Evolutionary conservation across 257 asterid genomes (phyloP), one percentile per base, ranked within the genome.

Genomic region (Avicennia marina): DNA sequence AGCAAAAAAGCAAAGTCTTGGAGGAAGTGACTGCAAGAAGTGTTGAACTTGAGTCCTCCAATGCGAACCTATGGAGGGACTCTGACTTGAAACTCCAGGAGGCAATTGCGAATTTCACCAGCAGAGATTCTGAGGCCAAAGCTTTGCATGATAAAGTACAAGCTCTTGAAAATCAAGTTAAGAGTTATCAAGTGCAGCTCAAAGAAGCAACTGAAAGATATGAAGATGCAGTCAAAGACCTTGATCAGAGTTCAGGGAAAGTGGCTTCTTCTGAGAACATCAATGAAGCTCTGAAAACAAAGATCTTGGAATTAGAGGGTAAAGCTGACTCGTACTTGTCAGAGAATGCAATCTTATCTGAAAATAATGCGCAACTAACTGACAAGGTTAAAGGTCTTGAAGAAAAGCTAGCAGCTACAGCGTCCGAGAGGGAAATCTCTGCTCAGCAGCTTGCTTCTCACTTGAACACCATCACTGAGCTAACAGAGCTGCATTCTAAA

Each of bases 91-190:
- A 87, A 65, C 73, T 87, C 57, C 86, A 80, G 62, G 96, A 84
- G 67, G 91, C 90, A n/a, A 17, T 74, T 18, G 72, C 78, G 7
- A 85, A 61, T 66, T 76, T 79, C 72, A 58, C 74, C 61, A 74
- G 25, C 66, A 86, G 85, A 80, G 95, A 86, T 72, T 74, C 83
- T 1, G 95, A 89, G 81, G 81, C 73, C 1, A 79, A 84, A 45
- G 65, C 76, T 16, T 45, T 86, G 75, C 62, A 70, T 10, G 94
- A 82, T 61, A 87, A 81, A 70, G 59, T 77, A 60, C 62, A 63
- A 22, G 65, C 67, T 59, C 82, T 90, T 31, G 51, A 44, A 17
- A 19, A 44, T 17, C 4, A 17, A 67, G 76, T 85, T 48, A 71
- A 65, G 64, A 62, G 61, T 63, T 81, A 81, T 59, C 79, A 84